These are phyloP conservation scores for Anisogramma anomala DNA, from an alignment of 2,329 filamentous ascomycete genomes.

Conservation along the genomic window DNA sequence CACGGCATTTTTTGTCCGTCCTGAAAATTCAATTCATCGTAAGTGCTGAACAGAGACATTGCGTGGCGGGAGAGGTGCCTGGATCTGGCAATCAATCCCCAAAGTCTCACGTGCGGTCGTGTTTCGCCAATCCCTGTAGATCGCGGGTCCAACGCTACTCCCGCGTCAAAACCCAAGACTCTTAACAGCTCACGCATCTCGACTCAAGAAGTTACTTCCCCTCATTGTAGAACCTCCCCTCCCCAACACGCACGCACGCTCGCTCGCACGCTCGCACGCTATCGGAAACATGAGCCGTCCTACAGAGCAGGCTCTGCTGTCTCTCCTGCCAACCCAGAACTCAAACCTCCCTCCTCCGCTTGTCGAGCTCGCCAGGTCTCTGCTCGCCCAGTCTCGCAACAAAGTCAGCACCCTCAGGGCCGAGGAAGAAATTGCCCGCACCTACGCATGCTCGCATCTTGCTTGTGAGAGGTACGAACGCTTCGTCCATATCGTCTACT, in stretches of 20 bases:
- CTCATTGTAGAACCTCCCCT: no score
- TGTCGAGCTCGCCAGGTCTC: slow-evolving; percentile 56
- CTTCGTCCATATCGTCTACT: neutral
- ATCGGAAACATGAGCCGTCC: slow-evolving; percentile 53
- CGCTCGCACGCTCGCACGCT: neutral
- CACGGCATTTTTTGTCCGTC: no score
- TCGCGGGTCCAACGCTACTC: slow-evolving; percentile 1
- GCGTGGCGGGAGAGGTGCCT: no score
- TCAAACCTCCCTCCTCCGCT: slow-evolving; percentile 57
- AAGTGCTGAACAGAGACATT: no score
- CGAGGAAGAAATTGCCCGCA: slow-evolving; percentile 78
- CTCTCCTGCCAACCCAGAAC: slow-evolving; percentile 61
- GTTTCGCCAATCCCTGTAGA: slow-evolving; percentile 2
- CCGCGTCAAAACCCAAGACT: slow-evolving; percentile 7
- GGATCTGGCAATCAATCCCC: neutral
- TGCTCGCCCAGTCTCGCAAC: slow-evolving; percentile 70
- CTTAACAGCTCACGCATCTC: no score
- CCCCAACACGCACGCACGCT: neutral
- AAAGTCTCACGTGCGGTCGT: slow-evolving; percentile 10
- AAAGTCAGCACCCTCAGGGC: slow-evolving; percentile 66
- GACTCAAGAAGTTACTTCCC: no score
- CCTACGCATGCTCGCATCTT: slow-evolving; percentile 76
- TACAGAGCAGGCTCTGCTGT: slow-evolving; percentile 61
- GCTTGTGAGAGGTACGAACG: slow-evolving; percentile 65
- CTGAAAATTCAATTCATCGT: no score